A percentile compares a stretch with the other conserved stretches of the same genome.
Conservation (phyloP, 2,329 filamentous ascomycete genomes). For the Esteya vermicola region DNA sequence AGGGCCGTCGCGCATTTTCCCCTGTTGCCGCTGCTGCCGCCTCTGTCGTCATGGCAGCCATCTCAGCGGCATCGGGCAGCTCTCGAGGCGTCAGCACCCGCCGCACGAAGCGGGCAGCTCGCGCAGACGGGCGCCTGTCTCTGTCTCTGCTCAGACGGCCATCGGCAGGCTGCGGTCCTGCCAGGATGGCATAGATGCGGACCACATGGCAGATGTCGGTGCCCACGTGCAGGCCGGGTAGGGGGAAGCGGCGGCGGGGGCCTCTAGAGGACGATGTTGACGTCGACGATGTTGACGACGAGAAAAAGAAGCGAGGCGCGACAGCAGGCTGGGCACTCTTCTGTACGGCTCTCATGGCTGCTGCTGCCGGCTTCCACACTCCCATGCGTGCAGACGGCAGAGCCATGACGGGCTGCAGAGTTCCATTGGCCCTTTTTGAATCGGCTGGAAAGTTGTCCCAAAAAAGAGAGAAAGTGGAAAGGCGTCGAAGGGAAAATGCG, state of each 20-base stretch:
- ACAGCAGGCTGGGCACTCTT: too few relatives aligned
- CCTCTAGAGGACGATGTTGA: conserved; percentile 1
- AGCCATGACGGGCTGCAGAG: not conserved
- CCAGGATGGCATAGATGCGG: conserved; percentile 48
- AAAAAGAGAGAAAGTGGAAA: too few relatives aligned
- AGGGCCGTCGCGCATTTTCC: not conserved
- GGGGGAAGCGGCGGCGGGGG: conserved; percentile 34
- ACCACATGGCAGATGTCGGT: conserved; percentile 64
- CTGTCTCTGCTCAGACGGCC: too few relatives aligned
- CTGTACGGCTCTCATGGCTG: not conserved
- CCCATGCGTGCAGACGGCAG: not conserved
- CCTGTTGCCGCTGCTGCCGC: too few relatives aligned
- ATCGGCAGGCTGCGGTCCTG: not conserved
- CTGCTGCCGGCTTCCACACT: not conserved
- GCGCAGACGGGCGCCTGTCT: too few relatives aligned
- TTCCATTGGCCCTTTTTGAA: too few relatives aligned
- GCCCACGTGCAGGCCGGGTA: conserved; percentile 50
- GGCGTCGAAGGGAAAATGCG: too few relatives aligned
- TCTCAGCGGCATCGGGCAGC: conserved; percentile 2
- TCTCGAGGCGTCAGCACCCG: conserved; percentile 32
- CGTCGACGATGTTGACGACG: not conserved
- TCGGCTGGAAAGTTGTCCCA: too few relatives aligned
- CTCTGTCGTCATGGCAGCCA: too few relatives aligned
- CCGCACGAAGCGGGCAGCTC: conserved; percentile 28
- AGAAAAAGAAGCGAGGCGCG: too few relatives aligned